phyloP scores from a whole-genome alignment of 495 filamentous ascomycete species.

The Penicillium salamii region DNA sequence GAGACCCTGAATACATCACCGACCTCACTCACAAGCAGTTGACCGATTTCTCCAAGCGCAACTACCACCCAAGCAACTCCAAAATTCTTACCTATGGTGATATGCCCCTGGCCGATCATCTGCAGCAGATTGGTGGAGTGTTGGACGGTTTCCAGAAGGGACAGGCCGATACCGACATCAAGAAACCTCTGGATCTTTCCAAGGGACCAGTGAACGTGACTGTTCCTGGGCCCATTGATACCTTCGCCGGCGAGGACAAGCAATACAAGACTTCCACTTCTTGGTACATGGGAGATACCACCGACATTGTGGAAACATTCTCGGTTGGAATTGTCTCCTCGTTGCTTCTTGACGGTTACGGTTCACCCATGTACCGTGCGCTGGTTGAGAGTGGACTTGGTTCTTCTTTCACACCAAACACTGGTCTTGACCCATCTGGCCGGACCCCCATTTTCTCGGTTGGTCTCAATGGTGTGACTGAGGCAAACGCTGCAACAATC shows the following conservation, averaged over 20 bases:
- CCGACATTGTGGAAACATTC: slow-evolving; percentile 81
- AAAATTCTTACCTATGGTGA: slow-evolving; percentile 95
- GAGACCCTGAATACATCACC: slow-evolving; percentile 93
- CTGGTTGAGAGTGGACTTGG: slow-evolving; percentile 89
- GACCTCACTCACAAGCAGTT: slow-evolving; percentile 87
- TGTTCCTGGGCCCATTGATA: slow-evolving; percentile 82
- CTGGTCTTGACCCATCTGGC: slow-evolving; percentile 78
- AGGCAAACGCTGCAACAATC: slow-evolving; percentile 72
- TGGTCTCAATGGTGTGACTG: slow-evolving; percentile 79
- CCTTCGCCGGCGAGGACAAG: slow-evolving; percentile 75
- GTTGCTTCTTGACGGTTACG: slow-evolving; percentile 86
- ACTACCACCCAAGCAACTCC: slow-evolving; percentile 96
- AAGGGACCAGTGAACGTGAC: slow-evolving; percentile 63
- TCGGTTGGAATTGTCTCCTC: slow-evolving; percentile 76
- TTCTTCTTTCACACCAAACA: slow-evolving; percentile 90
- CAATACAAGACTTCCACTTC: slow-evolving; percentile 92
- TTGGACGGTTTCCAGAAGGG: slow-evolving; percentile 69
- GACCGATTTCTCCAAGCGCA: slow-evolving; percentile 77
- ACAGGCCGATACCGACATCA: slow-evolving; percentile 66
- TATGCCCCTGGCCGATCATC: slow-evolving; percentile 77
- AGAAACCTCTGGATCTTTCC: slow-evolving; percentile 69
- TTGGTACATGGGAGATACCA: slow-evolving; percentile 83
- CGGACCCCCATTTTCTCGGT: slow-evolving; percentile 82
- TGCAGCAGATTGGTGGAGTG: slow-evolving; percentile 70
- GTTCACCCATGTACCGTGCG: slow-evolving; percentile 87